phyloP scores from a whole-genome alignment of 768 basidiomycete genomes.

The Russula olivacea region DNA sequence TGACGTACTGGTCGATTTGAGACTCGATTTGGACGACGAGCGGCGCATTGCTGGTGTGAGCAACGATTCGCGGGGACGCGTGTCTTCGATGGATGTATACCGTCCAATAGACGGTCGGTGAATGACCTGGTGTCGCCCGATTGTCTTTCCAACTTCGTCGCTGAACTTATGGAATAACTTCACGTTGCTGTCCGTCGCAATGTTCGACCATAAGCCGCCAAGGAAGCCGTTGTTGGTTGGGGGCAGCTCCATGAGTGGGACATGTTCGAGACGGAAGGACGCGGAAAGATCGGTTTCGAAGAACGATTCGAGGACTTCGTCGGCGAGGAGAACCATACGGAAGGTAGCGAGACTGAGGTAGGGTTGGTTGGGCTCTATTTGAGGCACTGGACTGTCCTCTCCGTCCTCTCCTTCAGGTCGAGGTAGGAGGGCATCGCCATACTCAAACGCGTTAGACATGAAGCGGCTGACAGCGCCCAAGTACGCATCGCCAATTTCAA shows the following conservation, averaged over 20 bases:
- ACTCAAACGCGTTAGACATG: slow-evolving; percentile 98
- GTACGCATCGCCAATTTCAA: slow-evolving; percentile 93
- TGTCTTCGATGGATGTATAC: slow-evolving; percentile 77
- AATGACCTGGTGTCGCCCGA: slow-evolving; percentile 86
- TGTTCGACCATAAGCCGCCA: slow-evolving; percentile 84
- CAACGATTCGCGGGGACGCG: slow-evolving; percentile 81
- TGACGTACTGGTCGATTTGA: slow-evolving; percentile 28
- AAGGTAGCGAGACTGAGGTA: slow-evolving; percentile 95
- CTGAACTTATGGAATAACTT: slow-evolving; percentile 90
- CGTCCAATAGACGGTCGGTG: slow-evolving; percentile 83
- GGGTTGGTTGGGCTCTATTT: slow-evolving; percentile 71
- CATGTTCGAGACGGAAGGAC: slow-evolving; percentile 75
- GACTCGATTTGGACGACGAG: slow-evolving; percentile 50
- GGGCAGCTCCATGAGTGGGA: slow-evolving; percentile 62
- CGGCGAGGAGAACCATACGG: slow-evolving; percentile 97
- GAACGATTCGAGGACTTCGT: slow-evolving; percentile 94
- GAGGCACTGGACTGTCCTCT: slow-evolving; percentile 39
- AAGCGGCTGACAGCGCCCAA: slow-evolving; percentile 94
- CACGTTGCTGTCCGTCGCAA: slow-evolving; percentile 88
- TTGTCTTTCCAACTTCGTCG: slow-evolving; percentile 90
- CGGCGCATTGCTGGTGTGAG: slow-evolving; percentile 65
- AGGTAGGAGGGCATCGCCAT: slow-evolving; percentile 87
- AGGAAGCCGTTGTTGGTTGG: slow-evolving; percentile 54
- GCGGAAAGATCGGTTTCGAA: slow-evolving; percentile 88
- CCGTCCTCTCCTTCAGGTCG: slow-evolving; percentile 37